Evolutionary conservation across 164 flowering plant species (phyloP), one percentile per base, ranked within the genome.

Genomic region (Liquidambar formosana): DNA sequence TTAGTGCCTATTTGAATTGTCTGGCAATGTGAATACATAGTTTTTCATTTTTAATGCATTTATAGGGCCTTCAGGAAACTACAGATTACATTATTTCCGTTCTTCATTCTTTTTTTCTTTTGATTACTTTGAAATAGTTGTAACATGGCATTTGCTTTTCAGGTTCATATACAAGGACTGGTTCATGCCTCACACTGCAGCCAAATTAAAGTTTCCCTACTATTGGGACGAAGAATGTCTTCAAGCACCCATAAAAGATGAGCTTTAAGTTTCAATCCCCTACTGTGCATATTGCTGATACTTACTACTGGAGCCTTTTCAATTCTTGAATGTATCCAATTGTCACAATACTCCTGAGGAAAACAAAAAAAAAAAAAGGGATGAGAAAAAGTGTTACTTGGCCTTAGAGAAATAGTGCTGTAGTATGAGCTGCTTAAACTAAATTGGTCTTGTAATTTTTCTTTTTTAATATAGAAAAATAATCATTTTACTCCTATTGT

Each of bases 171-270:
- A 94, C 44, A 79, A 87, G 25, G 97, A 88, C 60, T 94, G 98
- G 98, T 70, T 52, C 65, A 84, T 94, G 97, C 97, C 97, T 33
- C 98, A 94, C 71, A 81, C 85, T 74, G 96, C 97, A 61, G 92
- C 97, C 43, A 87, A 79, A 76, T 61, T 92, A 78, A 90, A 82
- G 82, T 90, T 72, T 64, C 98, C 98, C n/a, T 88, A 80, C 77
- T 85, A 81, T 46, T 92, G 99, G 99, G 99, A 94, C 69, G 91
- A 90, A 71, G 76, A 82, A 41, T 89, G 90, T 73, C 72, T 83
- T 49, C 73, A 83, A 67, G 5, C 71, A 47, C 76, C 92, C 1
- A 56, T 10, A 16, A 94, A 89, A 77, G 97, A 92, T 71, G 98
- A 92, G 74, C 88, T 94, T 67, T 93, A 61, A 82, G 59, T 44